Conservation (phyloP, 495 filamentous ascomycete genomes). For the Lepraria neglecta region DNA sequence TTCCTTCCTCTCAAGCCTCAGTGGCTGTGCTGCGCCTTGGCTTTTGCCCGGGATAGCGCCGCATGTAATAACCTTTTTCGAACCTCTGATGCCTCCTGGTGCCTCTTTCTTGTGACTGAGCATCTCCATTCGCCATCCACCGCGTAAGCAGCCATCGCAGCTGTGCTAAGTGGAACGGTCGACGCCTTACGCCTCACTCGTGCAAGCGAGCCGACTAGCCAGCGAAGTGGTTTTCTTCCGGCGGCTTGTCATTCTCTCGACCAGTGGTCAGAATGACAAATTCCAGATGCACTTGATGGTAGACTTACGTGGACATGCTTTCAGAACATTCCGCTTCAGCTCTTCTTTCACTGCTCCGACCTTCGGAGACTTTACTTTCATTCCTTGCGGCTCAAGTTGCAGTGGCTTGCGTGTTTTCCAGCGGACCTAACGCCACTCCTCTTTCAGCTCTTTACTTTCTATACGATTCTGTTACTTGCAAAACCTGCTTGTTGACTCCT, state of each 20-base stretch:
- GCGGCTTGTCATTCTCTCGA: neutral
- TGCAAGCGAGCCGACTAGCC: no score
- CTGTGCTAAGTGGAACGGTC: no score
- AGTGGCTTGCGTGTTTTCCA: neutral
- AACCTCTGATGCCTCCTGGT: neutral
- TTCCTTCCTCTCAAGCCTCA: slow-evolving; percentile 1
- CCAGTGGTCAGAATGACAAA: neutral
- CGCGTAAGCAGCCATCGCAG: no score
- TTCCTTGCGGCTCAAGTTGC: neutral
- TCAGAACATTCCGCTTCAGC: no score
- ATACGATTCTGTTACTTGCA: no score
- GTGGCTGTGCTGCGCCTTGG: slow-evolving; percentile 1
- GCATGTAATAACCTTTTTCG: slow-evolving; percentile 3
- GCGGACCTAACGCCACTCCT: neutral
- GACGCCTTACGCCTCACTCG: no score
- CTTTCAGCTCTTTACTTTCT: neutral
- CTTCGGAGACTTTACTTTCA: no score
- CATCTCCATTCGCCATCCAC: no score
- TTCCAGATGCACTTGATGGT: neutral
- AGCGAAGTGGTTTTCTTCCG: no score
- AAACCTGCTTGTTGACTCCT: neutral
- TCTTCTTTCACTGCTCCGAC: no score
- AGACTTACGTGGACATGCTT: slow-evolving; percentile 1
- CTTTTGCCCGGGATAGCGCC: neutral
- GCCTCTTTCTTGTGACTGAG: neutral